Evolutionary conservation across 768 basidiomycete genomes (phyloP), one percentile per base, ranked within the genome.

Genomic region (Suillus weaverae): DNA sequence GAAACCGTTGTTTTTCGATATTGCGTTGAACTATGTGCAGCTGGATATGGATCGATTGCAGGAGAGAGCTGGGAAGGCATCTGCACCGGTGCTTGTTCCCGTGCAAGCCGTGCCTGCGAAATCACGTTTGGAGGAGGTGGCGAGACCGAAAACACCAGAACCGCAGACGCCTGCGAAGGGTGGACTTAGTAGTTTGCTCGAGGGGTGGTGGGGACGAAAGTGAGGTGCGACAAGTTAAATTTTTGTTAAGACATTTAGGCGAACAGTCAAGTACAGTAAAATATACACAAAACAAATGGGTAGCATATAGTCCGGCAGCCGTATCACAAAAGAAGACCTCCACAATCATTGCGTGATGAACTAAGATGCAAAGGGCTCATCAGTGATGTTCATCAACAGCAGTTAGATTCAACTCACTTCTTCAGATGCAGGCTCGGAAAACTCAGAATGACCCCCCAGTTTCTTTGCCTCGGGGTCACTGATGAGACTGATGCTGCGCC

Each of bases 1-100:
- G 79, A 97, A 97, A 73, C 93, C 94, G 18, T 71, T 94, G 46
- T 97, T 98, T 81, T 97, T 96, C 77, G 93, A 97, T 73, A 91
- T 94, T 66, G 95, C 94, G 20, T 86, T 95, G 70, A 97, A 97
- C 77, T 97, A 97, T 72, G 89, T 94, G 62, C 87, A 91, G 67
- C 76, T 95, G 65, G 92, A 95, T 70, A 89, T 95, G 87, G 90
- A 92, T 53, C 79, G 85, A 60, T 76, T 97, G 64, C 78, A 87
- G 70, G 84, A 83, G 64, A 81, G 90, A 20, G 91, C 89, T 4
- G 94, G 94, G 2, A 89, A 87, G 78, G 74, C 74, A 14, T 62
- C 77, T 2, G 68, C 69, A 9, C 64, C 73, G 53, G 67, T 71
- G 5, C 63, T 68, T 48, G 64, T 66, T 26, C 63, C 68, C 9